Evolutionary conservation across 208 protist genomes (phyloP), one percentile per base, ranked within the genome.

Genomic region (Endotrypanum monterogeii): DNA sequence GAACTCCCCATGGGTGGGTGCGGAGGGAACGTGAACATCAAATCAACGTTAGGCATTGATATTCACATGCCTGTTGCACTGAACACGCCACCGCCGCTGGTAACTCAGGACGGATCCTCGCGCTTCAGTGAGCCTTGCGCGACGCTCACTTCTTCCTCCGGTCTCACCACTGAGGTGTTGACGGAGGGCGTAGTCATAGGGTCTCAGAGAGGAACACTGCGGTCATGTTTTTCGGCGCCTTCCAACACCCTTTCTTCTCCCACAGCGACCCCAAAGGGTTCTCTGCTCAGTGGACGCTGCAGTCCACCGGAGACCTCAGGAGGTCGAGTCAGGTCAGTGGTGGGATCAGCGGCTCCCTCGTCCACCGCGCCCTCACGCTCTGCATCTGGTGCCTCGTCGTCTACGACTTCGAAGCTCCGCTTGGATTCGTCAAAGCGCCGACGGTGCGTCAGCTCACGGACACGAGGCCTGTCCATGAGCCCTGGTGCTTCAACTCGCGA

Each of bases 301-400:
- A 44, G 9, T 37, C 60, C 16, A 65, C 37, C 60, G 6, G 60
- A 65, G 9, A 65, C 37, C 11, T 37, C 20, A 25, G 60, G 20
- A 44, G 18, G 60, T 14, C 18, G 14, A 20, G 37, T 65, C 35
- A 25, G 37, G 9, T 35, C 23, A 1, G 35, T 32, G 11, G 32
- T 18, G 57, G 35, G 35, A 32, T 20, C 57, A 14, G 60, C 60
- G 18, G 60, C 60, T 30, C 60, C 37, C 20, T 30, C 37, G 37
- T 65, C 37, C 23, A n/a, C 60, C 9, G 28, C 37, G 35, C 8
- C 37, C 35, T 65, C 37, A 65, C 60, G 37, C 7, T 68, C 48
- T 14, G 12, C 67, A 48, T 72, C 67, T 30, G 16, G 12, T 5
- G 28, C 67, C 8, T 71, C 73, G 20, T 76, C 72, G 5, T 68